Evolutionary conservation across 805 yeast species (phyloP).

Genomic region (Kodamaea kakaduensis): DNA sequence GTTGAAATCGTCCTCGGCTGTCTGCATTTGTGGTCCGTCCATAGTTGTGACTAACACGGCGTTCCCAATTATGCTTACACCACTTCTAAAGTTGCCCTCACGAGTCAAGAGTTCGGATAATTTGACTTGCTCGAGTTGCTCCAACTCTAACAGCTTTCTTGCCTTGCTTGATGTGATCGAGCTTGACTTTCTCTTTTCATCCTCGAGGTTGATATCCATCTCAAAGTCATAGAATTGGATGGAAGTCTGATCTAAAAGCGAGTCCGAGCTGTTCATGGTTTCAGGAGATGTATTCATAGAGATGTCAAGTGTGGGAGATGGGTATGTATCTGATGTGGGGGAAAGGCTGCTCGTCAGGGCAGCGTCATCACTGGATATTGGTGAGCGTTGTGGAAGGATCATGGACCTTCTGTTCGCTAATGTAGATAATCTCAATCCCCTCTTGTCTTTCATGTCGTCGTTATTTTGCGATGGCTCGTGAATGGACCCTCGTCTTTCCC

Average conservation of each 20-base stretch:
- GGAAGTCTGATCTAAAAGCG: slow-evolving; percentile 18
- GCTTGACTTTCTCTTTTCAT: slow-evolving; percentile 3
- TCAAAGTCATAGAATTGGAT: slow-evolving; percentile 17
- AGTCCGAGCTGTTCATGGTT: slow-evolving; percentile 15
- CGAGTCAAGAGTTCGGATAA: neutral
- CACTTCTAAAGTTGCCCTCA: slow-evolving; percentile 1
- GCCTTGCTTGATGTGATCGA: neutral
- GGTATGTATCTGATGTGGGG: slow-evolving; percentile 5
- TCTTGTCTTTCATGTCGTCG: neutral
- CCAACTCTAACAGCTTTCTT: slow-evolving; percentile 4
- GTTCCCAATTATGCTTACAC: neutral
- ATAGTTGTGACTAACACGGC: slow-evolving; percentile 2
- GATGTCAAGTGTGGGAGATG: neutral
- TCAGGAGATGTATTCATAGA: slow-evolving; percentile 12
- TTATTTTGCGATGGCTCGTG: neutral
- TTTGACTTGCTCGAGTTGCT: neutral
- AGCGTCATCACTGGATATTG: slow-evolving; percentile 3
- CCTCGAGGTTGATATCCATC: slow-evolving; percentile 6
- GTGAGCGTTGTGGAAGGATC: neutral
- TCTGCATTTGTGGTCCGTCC: neutral
- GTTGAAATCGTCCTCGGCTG: slow-evolving; percentile 8
- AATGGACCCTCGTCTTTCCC: slow-evolving; percentile 1
- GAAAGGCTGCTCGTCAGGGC: slow-evolving; percentile 1
- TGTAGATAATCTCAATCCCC: slow-evolving; percentile 5
- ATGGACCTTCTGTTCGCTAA: slow-evolving; percentile 10